phyloP scores from a whole-genome alignment of 768 basidiomycete species.

The Lactarius quietus region DNA sequence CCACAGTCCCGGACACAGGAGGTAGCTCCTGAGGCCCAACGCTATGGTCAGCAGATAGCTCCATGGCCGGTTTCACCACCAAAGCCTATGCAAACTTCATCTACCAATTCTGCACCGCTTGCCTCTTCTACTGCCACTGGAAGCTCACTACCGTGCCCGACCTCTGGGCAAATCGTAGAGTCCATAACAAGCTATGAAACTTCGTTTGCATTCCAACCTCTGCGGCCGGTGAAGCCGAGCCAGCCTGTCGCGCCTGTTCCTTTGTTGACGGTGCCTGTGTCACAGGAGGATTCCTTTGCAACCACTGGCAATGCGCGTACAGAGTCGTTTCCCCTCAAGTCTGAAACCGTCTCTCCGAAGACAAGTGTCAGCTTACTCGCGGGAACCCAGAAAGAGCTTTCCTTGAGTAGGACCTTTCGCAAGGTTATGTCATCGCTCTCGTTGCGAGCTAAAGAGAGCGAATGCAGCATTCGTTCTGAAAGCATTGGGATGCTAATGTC shows the following conservation, averaged over 20 bases:
- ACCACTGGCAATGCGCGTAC: not conserved
- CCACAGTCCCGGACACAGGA: constrained; percentile 34
- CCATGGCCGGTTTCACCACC: constrained; percentile 54
- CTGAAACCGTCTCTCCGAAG: constrained; percentile 9
- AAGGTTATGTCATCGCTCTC: constrained; percentile 24
- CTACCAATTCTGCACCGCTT: not conserved
- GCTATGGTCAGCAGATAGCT: constrained; percentile 53
- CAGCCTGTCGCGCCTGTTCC: not conserved
- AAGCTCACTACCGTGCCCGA: not conserved
- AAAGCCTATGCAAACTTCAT: constrained; percentile 34
- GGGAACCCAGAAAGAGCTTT: constrained; percentile 3
- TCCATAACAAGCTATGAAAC: not conserved
- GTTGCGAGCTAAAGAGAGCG: constrained; percentile 10
- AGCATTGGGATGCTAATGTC: constrained; percentile 38
- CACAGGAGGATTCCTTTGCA: not conserved
- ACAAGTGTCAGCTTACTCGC: not conserved
- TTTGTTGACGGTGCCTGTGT: not conserved
- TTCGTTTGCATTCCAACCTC: not conserved
- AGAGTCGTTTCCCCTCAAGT: not conserved
- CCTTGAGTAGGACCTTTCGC: constrained; percentile 20
- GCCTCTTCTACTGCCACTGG: constrained; percentile 3
- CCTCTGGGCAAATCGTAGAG: not conserved
- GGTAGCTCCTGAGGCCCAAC: constrained; percentile 13
- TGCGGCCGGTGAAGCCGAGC: not conserved
- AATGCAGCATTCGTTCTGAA: not conserved